phyloP scores from a whole-genome alignment of 345 rosid genomes.

The Raphanus raphanistrum region DNA sequence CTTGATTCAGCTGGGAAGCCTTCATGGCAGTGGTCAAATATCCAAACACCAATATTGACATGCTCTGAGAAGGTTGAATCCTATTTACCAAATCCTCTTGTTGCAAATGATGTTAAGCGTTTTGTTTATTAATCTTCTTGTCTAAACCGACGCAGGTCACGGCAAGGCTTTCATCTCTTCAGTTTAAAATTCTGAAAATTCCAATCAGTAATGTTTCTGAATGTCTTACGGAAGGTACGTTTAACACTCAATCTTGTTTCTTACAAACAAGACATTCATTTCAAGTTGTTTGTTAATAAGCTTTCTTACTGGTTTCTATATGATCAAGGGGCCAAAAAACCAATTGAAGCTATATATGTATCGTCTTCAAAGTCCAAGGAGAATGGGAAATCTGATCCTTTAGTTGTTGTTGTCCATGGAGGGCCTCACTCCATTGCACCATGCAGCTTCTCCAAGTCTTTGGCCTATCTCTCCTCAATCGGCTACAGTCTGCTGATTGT shows the following conservation, averaged over 20 bases:
- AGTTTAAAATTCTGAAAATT: conserved; percentile 59
- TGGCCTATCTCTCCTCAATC: conserved; percentile 79
- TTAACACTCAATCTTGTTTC: not conserved
- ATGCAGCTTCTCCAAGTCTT: conserved; percentile 54
- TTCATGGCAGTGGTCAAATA: conserved; percentile 60
- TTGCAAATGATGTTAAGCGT: conserved; percentile 32
- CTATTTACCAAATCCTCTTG: not conserved
- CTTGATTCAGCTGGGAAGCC: conserved; percentile 42
- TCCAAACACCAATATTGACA: conserved; percentile 58
- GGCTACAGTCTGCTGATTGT: conserved; percentile 80
- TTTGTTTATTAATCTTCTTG: conserved; percentile 10
- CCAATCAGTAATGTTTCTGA: conserved; percentile 62
- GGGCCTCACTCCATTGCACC: conserved; percentile 75
- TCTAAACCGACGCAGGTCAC: conserved; percentile 49
- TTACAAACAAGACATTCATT: not conserved
- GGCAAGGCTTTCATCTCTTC: conserved; percentile 48
- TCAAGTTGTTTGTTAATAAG: not conserved
- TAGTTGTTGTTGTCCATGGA: conserved; percentile 80
- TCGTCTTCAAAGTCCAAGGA: conserved; percentile 55
- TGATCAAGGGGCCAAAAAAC: conserved; percentile 63
- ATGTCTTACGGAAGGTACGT: conserved; percentile 58
- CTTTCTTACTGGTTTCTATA: not conserved
- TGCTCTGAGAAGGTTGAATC: conserved; percentile 62
- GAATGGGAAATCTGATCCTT: conserved; percentile 56
- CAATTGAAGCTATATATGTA: conserved; percentile 79